Evolutionary conservation across 768 basidiomycete species (phyloP).

Genomic region (Podaxis carcinomalis): DNA sequence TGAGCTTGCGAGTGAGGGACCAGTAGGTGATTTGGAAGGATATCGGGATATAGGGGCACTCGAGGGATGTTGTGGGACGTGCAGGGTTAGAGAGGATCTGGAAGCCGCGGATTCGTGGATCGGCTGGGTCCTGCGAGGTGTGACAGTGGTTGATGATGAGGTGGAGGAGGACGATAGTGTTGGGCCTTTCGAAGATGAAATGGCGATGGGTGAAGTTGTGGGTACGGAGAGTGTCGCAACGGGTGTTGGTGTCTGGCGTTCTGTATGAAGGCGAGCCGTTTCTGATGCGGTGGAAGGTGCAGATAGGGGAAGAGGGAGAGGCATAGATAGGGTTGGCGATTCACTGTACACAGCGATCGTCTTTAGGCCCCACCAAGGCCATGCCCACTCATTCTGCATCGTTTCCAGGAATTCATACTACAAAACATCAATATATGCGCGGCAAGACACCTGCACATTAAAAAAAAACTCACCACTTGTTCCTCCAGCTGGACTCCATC

Average conservation of each 20-base stretch:
- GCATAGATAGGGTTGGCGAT: not conserved
- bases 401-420: constrained; percentile 10
- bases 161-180: not conserved
- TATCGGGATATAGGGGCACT: constrained; percentile 1
- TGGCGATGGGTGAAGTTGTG: not conserved
- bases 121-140: not conserved
- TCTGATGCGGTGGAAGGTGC: not conserved
- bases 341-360: constrained; percentile 4
- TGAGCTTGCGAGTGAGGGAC: not conserved
- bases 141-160: not conserved
- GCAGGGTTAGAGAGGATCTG: not conserved
- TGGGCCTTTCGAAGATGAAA: not conserved
- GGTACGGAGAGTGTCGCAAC: not conserved
- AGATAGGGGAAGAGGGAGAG: not conserved
- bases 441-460: not conserved
- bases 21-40: not conserved
- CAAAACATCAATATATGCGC: not conserved
- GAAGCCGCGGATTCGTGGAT: not conserved
- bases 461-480: constrained; percentile 1
- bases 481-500: constrained; percentile 6
- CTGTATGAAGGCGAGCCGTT: not conserved
- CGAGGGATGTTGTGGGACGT: not conserved
- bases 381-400: constrained; percentile 9
- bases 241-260: not conserved
- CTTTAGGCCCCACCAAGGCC: constrained; percentile 7